Percentiles rank a stretch among this genome's conserved stretches.
phyloP scores from a whole-genome alignment of 495 filamentous ascomycete species.

The Penicillium alfredii region DNA sequence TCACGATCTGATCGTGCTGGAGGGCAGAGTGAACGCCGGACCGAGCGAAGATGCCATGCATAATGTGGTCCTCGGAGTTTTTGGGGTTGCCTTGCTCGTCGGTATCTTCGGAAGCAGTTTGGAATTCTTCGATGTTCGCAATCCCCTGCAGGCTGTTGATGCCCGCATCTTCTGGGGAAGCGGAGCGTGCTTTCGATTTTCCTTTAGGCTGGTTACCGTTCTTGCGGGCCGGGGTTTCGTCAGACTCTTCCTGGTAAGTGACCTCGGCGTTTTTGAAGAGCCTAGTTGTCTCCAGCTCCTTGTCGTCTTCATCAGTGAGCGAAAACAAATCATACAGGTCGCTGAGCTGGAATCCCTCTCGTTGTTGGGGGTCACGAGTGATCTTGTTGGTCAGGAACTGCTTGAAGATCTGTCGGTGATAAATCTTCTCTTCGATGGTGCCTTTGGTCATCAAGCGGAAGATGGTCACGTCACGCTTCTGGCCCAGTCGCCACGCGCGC shows the following conservation, averaged over 20 bases:
- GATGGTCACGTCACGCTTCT: conserved; percentile 88
- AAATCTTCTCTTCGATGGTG: conserved; percentile 98
- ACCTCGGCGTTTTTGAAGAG: conserved; percentile 82
- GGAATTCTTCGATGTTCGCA: conserved; percentile 51
- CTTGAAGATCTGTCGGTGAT: conserved; percentile 96
- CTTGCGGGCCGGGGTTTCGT: background rate
- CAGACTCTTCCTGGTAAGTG: conserved; percentile 42
- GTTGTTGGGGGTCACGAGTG: conserved; percentile 82
- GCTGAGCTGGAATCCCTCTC: conserved; percentile 73
- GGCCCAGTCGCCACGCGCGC: conserved; percentile 89
- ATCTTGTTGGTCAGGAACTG: conserved; percentile 95
- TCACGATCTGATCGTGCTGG: conserved; percentile 84
- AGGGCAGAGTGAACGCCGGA: conserved; percentile 79
- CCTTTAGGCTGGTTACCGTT: conserved; percentile 5
- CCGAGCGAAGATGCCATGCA: conserved; percentile 79
- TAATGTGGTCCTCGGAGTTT: conserved; percentile 57
- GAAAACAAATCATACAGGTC: conserved; percentile 90
- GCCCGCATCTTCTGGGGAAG: conserved; percentile 19
- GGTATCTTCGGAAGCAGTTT: conserved; percentile 33
- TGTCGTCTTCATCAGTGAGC: conserved; percentile 60
- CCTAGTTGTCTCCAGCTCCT: conserved; percentile 72
- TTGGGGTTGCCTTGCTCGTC: conserved; percentile 36
- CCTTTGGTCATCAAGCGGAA: conserved; percentile 95
- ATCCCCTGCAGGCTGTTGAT: conserved; percentile 52
- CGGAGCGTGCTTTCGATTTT: conserved; percentile 18